Base-by-base conservation (phyloP, 495 filamentous ascomycete species). In the Trichocladium uniseriatum region DNA sequence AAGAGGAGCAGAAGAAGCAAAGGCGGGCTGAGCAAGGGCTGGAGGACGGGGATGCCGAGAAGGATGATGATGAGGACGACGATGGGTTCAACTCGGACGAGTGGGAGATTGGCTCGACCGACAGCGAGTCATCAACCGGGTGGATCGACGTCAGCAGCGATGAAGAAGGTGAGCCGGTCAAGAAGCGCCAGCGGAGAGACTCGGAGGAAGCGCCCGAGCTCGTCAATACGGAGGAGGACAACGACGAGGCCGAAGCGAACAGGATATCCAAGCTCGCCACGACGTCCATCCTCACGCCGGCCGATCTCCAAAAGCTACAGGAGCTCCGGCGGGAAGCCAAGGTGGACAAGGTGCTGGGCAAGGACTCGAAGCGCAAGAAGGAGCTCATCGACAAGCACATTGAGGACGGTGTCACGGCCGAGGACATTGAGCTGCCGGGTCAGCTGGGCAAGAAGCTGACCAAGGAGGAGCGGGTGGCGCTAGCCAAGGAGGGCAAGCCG, bases 91-190 rank as follows among this genome's bases (percentile, higher is more conserved):
- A 84, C 53, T 89, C 85, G 73, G 78, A 72, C 38, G 82, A 83
- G 55, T 94, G 89, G 88, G 88, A 95, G 55, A 80, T 92, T 21
- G 88, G 86, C 52, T 87, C 84, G 36, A 77, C 77, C 18, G 80
- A 86, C 52, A 86, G 77, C 61, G 84, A 86, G 52, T 88, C 86
- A 15, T 57, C 55, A 72, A 80, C 58, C 5, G 94, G 89, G 31
- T 99, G 94, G 94, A 90, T 96, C 56, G 79, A 92, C 54, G 91
- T 97, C 21, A 85, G 81, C 53, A 87, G 94, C 51, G 84, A 77
- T 8, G 86, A 89, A 37, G 83, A 84, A 41, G 78, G 81, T 29
- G 72, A 74, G 36, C 80, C 76, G 8, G 75, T 77, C 16, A 62
- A 76, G 3, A 91, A 91, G 69, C 24, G 29, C 8, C 49, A 20